Conservation (phyloP, 345 rosid species). For the Eutrema heterophyllum region DNA sequence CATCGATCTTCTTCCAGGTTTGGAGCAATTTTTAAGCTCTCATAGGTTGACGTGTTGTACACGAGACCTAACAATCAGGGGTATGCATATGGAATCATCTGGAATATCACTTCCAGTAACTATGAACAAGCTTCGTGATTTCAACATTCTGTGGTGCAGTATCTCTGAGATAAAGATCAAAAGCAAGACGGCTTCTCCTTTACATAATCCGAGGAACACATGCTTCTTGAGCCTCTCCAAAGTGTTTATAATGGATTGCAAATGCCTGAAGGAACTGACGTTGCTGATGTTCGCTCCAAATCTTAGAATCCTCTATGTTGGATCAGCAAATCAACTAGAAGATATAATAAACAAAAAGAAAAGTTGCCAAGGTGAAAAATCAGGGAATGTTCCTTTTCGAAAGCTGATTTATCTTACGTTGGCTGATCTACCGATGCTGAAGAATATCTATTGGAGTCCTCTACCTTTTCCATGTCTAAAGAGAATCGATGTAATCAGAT, state of each 20-base stretch:
- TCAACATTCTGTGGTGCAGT: neutral
- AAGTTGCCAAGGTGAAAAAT: neutral
- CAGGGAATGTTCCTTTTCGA: neutral
- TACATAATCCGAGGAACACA: neutral
- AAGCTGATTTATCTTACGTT: neutral
- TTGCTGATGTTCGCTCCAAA: constrained; percentile 13
- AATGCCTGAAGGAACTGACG: neutral
- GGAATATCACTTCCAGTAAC: neutral
- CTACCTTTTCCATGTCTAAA: neutral
- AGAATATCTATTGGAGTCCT: neutral
- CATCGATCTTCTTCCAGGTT: neutral
- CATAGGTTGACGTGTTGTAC: neutral
- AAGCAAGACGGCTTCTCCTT: neutral
- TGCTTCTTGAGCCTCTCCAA: neutral
- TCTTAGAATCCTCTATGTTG: neutral
- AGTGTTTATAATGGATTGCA: neutral
- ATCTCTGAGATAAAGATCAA: neutral
- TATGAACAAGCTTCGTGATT: neutral
- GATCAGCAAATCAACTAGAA: neutral
- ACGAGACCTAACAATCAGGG: neutral
- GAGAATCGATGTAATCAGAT: neutral
- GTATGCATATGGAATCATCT: neutral
- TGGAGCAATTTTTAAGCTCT: neutral
- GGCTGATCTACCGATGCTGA: neutral
- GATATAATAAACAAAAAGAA: constrained; percentile 1